phyloP scores from a whole-genome alignment of 345 rosid genomes.

The Combretum micranthum region DNA sequence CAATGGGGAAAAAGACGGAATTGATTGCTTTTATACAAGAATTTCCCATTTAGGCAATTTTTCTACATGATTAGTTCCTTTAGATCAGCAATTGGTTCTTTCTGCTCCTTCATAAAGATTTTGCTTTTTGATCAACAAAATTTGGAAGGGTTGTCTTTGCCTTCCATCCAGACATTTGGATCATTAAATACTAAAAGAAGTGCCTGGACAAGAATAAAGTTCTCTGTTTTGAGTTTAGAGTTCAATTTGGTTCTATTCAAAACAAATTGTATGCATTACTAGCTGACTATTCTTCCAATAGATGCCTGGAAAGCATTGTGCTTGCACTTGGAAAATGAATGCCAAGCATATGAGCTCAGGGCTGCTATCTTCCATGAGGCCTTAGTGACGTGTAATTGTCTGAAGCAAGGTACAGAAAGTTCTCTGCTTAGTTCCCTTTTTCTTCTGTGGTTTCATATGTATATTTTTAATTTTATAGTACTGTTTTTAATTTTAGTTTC shows the following conservation, averaged over 20 bases:
- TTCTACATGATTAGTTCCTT: too few species aligned
- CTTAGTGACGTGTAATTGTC: slow-evolving; percentile 39
- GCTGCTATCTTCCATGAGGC: slow-evolving; percentile 78
- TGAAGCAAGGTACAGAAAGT: slow-evolving; percentile 29
- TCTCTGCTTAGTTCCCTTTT: slow-evolving; percentile 1
- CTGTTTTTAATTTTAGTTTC: neutral
- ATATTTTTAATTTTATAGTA: neutral
- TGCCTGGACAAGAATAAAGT: too few species aligned
- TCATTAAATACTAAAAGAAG: too few species aligned
- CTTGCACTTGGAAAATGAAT: slow-evolving; percentile 59
- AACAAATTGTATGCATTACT: slow-evolving; percentile 3
- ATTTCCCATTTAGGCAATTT: too few species aligned
- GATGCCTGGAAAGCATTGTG: slow-evolving; percentile 54
- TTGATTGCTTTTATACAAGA: too few species aligned
- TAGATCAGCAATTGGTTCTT: too few species aligned
- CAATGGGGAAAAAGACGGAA: too few species aligned
- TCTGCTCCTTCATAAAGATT: too few species aligned
- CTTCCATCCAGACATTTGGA: too few species aligned
- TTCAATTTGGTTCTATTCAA: neutral
- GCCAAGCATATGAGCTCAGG: slow-evolving; percentile 47
- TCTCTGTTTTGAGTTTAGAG: too few species aligned
- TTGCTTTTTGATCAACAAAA: too few species aligned
- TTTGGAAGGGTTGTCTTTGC: too few species aligned
- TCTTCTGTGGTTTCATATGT: slow-evolving; percentile 3
- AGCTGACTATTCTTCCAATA: slow-evolving; percentile 8